These are phyloP conservation scores for Colletotrichum cuscutae DNA, from an alignment of 2,329 filamentous ascomycete species.

Conservation along the genomic window DNA sequence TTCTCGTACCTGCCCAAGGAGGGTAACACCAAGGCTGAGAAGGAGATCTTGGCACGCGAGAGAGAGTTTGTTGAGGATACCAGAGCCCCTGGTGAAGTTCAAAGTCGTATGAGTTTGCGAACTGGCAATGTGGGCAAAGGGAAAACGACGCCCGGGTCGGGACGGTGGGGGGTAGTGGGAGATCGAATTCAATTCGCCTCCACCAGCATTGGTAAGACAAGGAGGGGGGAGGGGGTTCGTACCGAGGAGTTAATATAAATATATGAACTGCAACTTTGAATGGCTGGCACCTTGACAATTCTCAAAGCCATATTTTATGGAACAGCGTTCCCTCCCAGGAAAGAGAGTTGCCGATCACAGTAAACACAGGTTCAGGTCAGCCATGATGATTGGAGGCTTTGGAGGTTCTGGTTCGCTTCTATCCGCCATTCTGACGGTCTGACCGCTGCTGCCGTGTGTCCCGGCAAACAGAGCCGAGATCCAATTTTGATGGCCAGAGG, in stretches of 20 bases:
- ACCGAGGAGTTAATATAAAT: slow-evolving; percentile 1
- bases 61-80: background rate
- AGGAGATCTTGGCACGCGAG: slow-evolving; percentile 26
- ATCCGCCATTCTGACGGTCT: background rate
- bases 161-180: background rate
- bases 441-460: background rate
- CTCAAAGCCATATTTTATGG: slow-evolving; percentile 7
- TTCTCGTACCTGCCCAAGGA: slow-evolving; percentile 37
- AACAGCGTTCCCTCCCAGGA: background rate
- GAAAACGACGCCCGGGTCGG: background rate
- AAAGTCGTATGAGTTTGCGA: slow-evolving; percentile 20
- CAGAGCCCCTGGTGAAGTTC: slow-evolving; percentile 2
- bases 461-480: background rate
- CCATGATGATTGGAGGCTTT: slow-evolving; percentile 6
- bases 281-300: background rate
- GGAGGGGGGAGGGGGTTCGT: background rate
- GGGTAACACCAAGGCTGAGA: slow-evolving; percentile 28
- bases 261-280: slow-evolving; percentile 10
- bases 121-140: background rate
- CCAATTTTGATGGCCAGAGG: slow-evolving; percentile 7
- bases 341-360: background rate
- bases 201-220: background rate
- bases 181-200: background rate
- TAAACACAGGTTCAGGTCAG: background rate
- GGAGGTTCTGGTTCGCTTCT: slow-evolving; percentile 4